Base-by-base conservation (phyloP, 345 rosid species). In the Melaleuca quinquenervia region DNA sequence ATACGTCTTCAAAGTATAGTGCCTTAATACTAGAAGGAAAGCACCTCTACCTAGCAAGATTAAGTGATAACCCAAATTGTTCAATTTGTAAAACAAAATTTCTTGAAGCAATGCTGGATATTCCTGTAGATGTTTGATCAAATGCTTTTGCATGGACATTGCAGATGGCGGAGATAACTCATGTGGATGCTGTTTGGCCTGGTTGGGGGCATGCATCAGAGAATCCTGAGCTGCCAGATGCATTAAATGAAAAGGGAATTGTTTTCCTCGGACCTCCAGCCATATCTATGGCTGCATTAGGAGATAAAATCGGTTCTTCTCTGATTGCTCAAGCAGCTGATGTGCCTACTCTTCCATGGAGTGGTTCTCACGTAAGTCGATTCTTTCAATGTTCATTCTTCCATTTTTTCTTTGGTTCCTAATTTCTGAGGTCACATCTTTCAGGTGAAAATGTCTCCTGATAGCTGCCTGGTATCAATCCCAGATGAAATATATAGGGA, bases 161-260 rank as follows among this genome's bases (percentile, higher is more conserved):
- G 85, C 90, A 98, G 99, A 96, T 96, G 98, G 99, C 99, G 52
- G 99, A 98, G 89, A 93, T 94, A 88, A 98, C 99, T 29, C 96
- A 83, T 86, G 99, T 98, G 84, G 99, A 98, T 92, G 99, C 99
- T 16, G 98, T 98, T 88, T 98, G 99, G 99, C 99, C 99, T 90
- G 99, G 99, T 84, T 98, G 99, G 99, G 99, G 99, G 75, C 99
- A 98, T 92, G 99, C 99, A 64, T 98, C 99, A 18, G 99, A 96
- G 91, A 98, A 93, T 88, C 99, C 99, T 54, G 99, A 96, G 89
- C 92, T 98, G 58, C 99, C 99, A 10, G 99, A 98, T 89, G 99
- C 98, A 29, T 86, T 98, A 86, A 84, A 54, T 90, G 96, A 93
- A 36, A 98, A 94, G 88, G 99, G 98, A 88, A 92, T 98, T 21